These are phyloP conservation scores for Penicillium sclerotigenum DNA, from an alignment of 2,329 filamentous ascomycete genomes.

Conservation along the genomic window DNA sequence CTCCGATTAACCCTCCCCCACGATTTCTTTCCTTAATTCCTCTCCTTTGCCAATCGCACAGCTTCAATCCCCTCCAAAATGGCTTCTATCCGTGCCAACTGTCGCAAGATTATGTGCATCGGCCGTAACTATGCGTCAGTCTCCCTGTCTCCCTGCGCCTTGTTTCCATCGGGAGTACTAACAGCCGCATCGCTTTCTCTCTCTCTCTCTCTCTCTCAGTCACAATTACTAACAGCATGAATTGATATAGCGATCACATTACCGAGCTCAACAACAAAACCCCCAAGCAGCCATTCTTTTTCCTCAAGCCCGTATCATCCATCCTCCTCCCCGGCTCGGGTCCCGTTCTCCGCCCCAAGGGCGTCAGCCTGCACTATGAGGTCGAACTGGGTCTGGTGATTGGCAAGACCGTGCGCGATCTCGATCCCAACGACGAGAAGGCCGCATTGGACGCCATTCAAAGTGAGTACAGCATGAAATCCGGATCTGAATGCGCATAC, in stretches of 20 bases:
- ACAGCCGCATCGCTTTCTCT: background rate
- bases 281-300: constrained; percentile 97
- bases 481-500: background rate
- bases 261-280: constrained; percentile 81
- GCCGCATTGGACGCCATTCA: constrained; percentile 79
- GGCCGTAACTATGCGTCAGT: constrained; percentile 91
- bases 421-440: constrained; percentile 69
- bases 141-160: constrained; percentile 28
- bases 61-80: constrained; percentile 39
- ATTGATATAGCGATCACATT: constrained; percentile 72
- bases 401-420: constrained; percentile 72
- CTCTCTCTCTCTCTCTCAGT: background rate
- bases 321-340: constrained; percentile 77
- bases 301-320: constrained; percentile 88
- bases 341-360: constrained; percentile 75
- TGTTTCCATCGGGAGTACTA: background rate
- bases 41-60: background rate
- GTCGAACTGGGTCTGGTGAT: constrained; percentile 90
- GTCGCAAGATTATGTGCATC: constrained; percentile 82
- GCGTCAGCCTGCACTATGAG: constrained; percentile 88
- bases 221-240: constrained; percentile 1
- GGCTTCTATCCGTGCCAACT: constrained; percentile 50
- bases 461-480: constrained; percentile 47
- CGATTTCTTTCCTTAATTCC: background rate
- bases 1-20: background rate